Evolutionary conservation across 1,284 basidiomycete species (phyloP).

Genomic region (Marasmius sp.): DNA sequence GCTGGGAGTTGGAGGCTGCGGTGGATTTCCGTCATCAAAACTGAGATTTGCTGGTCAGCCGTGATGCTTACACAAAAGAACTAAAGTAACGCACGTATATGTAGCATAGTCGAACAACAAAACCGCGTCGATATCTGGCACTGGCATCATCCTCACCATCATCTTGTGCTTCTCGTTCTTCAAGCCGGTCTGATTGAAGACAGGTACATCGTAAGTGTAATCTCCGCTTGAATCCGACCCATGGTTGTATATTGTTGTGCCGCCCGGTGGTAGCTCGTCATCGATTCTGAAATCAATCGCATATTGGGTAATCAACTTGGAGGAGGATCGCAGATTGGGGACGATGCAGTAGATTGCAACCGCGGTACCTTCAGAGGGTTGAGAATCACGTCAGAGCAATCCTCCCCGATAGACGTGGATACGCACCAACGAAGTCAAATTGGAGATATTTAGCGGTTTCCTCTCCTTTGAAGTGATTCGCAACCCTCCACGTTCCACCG

Average conservation of each 20-base stretch:
- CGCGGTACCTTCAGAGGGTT: neutral
- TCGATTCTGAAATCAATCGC: neutral
- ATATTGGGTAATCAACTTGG: neutral
- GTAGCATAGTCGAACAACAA: neutral
- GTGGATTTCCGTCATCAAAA: neutral
- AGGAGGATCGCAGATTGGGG: neutral
- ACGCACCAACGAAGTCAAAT: neutral
- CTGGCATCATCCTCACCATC: neutral
- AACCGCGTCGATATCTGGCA: neutral
- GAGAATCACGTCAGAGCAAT: neutral
- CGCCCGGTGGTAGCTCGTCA: neutral
- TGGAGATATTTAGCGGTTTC: neutral
- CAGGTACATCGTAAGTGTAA: neutral
- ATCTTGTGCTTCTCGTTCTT: neutral
- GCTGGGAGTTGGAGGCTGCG: no score
- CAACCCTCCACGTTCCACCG: neutral
- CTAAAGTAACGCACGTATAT: neutral
- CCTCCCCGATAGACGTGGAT: neutral
- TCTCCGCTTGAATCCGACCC: neutral
- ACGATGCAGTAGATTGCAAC: neutral
- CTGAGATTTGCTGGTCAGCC: neutral
- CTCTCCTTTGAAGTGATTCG: neutral
- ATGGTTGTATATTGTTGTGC: neutral
- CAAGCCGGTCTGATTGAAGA: neutral
- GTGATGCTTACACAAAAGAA: neutral